These are phyloP conservation scores for Immersiella caudata DNA, from an alignment of 495 filamentous ascomycete species.

Conservation along the genomic window DNA sequence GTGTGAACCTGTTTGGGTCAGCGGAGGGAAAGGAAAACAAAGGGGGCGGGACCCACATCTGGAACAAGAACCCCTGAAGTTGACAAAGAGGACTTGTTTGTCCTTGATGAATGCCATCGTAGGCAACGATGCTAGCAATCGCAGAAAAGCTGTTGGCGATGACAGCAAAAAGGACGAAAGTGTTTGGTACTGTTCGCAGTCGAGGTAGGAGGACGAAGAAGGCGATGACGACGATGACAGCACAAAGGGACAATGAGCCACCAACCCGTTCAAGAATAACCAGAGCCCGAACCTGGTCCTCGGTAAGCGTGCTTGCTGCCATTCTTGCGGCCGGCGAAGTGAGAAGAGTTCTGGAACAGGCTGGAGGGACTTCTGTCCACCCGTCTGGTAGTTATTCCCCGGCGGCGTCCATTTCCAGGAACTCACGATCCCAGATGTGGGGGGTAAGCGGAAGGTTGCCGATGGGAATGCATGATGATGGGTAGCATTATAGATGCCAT, in stretches of 20 bases:
- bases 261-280: conserved; percentile 44
- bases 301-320: conserved; percentile 2
- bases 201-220: conserved; percentile 60
- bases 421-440: not conserved
- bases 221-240: conserved; percentile 65
- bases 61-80: conserved; percentile 74
- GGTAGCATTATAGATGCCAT: conserved; percentile 11
- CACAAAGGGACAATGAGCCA: conserved; percentile 61
- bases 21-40: not conserved
- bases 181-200: conserved; percentile 74
- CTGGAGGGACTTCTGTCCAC: not conserved
- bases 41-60: conserved; percentile 47
- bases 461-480: conserved; percentile 1
- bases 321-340: not conserved
- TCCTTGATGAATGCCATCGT: conserved; percentile 51
- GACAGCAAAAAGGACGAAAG: conserved; percentile 75
- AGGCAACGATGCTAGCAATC: conserved; percentile 67
- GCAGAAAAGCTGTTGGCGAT: conserved; percentile 74
- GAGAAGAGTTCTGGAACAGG: not conserved
- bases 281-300: conserved; percentile 37
- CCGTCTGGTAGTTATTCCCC: not conserved
- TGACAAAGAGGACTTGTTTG: conserved; percentile 62
- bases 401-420: not conserved
- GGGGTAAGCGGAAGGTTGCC: not conserved
- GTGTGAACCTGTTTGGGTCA: conserved; percentile 51